phyloP scores from a whole-genome alignment of 345 rosid genomes.

The Melaleuca alternifolia region DNA sequence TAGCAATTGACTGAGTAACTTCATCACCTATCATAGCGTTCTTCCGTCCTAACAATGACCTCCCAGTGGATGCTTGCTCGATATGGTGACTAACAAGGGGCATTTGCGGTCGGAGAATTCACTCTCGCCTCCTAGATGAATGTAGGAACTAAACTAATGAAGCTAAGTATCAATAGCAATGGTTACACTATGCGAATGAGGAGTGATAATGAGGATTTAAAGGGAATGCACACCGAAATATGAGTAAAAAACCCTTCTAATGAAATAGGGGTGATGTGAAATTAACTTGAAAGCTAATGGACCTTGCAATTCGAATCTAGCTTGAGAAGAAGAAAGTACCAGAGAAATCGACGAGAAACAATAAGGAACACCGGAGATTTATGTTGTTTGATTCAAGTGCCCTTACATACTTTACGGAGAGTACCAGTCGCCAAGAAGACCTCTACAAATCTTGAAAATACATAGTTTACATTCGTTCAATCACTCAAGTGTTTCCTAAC shows the following conservation, averaged over 20 bases:
- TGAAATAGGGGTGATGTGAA: not conserved
- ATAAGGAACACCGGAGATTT: not conserved
- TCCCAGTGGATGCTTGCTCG: not conserved
- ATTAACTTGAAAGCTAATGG: not conserved
- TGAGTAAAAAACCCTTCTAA: not conserved
- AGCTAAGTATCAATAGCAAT: not conserved
- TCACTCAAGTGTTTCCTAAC: not conserved
- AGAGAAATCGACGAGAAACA: not conserved
- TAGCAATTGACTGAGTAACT: not conserved
- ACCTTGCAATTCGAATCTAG: not conserved
- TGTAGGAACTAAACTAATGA: not conserved
- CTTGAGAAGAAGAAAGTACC: not conserved
- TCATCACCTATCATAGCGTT: not conserved
- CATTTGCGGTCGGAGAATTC: not conserved
- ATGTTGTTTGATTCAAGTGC: not conserved
- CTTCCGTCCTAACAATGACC: not conserved
- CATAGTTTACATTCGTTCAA: not conserved
- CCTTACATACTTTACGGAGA: fast-evolving
- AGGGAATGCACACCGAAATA: not conserved
- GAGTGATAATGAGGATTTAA: not conserved
- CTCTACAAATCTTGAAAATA: not conserved
- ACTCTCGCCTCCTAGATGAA: not conserved
- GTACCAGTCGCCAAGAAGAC: not conserved
- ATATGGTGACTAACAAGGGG: not conserved
- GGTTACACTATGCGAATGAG: not conserved